Evolutionary conservation across 768 basidiomycete genomes (phyloP), one percentile per base, ranked within the genome.

Genomic region (Sutorius australiensis): DNA sequence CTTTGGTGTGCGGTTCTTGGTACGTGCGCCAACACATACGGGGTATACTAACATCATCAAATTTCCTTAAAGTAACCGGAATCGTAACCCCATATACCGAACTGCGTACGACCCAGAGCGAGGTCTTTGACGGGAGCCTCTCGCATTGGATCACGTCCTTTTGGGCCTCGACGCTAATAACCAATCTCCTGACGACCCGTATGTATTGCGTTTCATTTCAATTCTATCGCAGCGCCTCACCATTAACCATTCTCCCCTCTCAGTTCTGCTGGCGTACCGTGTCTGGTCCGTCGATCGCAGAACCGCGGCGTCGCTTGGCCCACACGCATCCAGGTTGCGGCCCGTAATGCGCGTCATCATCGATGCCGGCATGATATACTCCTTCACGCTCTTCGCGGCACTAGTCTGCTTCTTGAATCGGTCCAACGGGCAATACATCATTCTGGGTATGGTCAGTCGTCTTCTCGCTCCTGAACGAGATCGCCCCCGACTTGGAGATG

Each of bases 281-380:
- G 2, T 46, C 21, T 34, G 45, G 45, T 11, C 5, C 11, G 3
- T 46, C 16, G 32, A 21, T 21, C 32, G 10, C 14, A 21, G 6
- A 5, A 6, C 21, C 21, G 11, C 9, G 21, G 11, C 19, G 3
- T 16, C 19, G 13, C 13, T 6, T 32, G 34, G 21, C 21, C 6
- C 37, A 11, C 14, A 1, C 12, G 17, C 19, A 8, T 55, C 53
- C n/a, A 33, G 27, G n/a, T 19, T 56, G n/a, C 34, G 24, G 2
- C 41, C 24, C n/a, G n/a, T 56, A 11, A 17, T 56, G 6, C 28
- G 6, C 14, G n/a, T 48, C 31, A 13, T 56, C 6, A 13, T 56
- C 13, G 53, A 56, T n/a, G 54, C 55, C 2, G 55, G 54, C 14
- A 28, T 38, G 34, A 38, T 49, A 13, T 56, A 56, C 4, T 38